A percentile compares a stretch with the other conserved stretches of the same genome.
phyloP scores from a whole-genome alignment of 108 stramenopile genomes.

The Skeletonema potamos region DNA sequence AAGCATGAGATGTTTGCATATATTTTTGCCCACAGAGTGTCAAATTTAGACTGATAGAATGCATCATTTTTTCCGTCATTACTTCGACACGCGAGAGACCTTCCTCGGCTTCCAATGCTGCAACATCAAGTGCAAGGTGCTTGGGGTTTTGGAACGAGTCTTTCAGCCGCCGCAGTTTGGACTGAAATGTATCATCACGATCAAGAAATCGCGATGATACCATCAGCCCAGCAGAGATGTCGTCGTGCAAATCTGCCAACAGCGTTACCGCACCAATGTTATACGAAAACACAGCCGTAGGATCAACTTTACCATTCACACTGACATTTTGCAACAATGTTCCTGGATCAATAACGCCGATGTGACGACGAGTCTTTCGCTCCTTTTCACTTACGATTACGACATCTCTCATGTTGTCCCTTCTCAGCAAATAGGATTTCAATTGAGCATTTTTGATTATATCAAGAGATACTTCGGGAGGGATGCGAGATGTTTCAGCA shows the following conservation, averaged over 20 bases:
- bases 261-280: constrained; percentile 38
- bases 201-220: constrained; percentile 5
- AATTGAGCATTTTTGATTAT: constrained; percentile 19
- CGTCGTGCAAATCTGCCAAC: constrained; percentile 27
- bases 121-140: constrained; percentile 40
- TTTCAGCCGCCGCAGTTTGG: background rate
- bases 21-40: constrained; percentile 10
- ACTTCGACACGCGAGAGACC: constrained; percentile 22
- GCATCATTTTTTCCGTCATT: constrained; percentile 8
- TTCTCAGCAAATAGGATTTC: constrained; percentile 25
- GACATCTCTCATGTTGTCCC: constrained; percentile 30
- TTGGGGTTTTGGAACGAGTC: constrained; percentile 27
- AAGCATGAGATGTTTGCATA: constrained; percentile 5
- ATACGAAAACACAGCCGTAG: constrained; percentile 38
- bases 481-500: background rate
- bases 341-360: constrained; percentile 19
- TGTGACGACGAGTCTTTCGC: constrained; percentile 33
- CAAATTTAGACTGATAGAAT: constrained; percentile 18
- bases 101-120: constrained; percentile 35
- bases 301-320: constrained; percentile 11
- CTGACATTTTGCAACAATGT: background rate
- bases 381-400: constrained; percentile 11
- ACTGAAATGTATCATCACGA: background rate
- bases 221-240: constrained; percentile 9
- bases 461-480: constrained; percentile 13